These are phyloP conservation scores for Schizosaccharomyces cryophilus DNA, from an alignment of 805 yeast genomes.

Conservation along the genomic window DNA sequence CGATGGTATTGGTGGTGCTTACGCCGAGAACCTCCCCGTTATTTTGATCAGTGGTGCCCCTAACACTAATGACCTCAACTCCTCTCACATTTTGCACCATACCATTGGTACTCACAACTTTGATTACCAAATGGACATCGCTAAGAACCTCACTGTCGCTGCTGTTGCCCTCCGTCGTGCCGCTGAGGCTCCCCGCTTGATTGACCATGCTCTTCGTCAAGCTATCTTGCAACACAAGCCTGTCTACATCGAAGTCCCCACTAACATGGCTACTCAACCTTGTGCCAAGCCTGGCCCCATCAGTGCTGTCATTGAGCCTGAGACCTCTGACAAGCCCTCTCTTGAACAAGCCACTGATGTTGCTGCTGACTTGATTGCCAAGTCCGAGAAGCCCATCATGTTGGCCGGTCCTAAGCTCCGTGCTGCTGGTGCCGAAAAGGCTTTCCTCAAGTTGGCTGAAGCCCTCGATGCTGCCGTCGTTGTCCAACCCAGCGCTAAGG, in stretches of 20 bases:
- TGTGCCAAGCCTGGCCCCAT: not conserved
- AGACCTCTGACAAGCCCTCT: not conserved
- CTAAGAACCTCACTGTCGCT: slow-evolving; percentile 40
- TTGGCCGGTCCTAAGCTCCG: slow-evolving; percentile 48
- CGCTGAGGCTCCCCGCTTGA: slow-evolving; percentile 34
- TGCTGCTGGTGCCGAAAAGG: slow-evolving; percentile 26
- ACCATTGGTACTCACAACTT: slow-evolving; percentile 54
- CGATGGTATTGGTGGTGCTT: slow-evolving; percentile 61
- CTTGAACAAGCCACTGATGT: not conserved
- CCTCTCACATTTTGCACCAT: slow-evolving; percentile 45
- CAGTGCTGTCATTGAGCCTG: not conserved
- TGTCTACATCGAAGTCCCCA: slow-evolving; percentile 53
- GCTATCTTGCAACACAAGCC: slow-evolving; percentile 51
- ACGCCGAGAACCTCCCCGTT: slow-evolving; percentile 60
- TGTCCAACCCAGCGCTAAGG: not conserved
- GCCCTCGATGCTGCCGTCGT: not conserved
- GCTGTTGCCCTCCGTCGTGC: slow-evolving; percentile 38
- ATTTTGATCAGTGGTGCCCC: slow-evolving; percentile 65
- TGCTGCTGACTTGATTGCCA: not conserved
- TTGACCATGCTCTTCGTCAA: slow-evolving; percentile 44
- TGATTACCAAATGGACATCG: slow-evolving; percentile 51
- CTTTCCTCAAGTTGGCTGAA: not conserved
- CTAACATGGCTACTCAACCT: slow-evolving; percentile 23
- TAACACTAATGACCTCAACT: slow-evolving; percentile 39
- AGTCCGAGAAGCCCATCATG: slow-evolving; percentile 17